Percentiles rank a stretch among this genome's conserved stretches.
Evolutionary conservation across 495 filamentous ascomycete species (phyloP).

Genomic region (Penicillium robsamsonii): DNA sequence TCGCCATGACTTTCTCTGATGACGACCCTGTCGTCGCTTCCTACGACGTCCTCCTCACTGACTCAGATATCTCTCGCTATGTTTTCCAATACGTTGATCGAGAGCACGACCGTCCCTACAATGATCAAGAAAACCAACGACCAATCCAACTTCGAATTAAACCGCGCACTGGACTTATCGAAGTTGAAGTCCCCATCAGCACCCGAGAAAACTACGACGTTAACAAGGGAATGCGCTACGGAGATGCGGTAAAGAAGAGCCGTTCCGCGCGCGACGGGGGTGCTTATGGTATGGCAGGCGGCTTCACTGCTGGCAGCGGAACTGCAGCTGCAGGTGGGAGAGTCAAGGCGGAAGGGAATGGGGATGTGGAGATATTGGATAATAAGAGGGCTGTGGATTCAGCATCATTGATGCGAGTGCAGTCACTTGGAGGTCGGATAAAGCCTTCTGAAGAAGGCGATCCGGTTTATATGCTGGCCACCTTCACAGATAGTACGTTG

Average conservation of each 20-base stretch:
- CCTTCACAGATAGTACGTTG: conserved; percentile 60
- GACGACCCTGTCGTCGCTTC: conserved; percentile 57
- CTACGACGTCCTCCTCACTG: conserved; percentile 62
- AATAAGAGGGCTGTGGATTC: conserved; percentile 39
- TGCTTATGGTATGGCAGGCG: conserved; percentile 57
- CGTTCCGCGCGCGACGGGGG: conserved; percentile 54
- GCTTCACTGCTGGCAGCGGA: conserved; percentile 48
- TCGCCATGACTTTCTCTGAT: conserved; percentile 28
- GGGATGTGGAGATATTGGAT: conserved; percentile 39
- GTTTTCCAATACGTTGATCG: conserved; percentile 70
- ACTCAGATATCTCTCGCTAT: conserved; percentile 50
- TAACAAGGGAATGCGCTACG: conserved; percentile 62
- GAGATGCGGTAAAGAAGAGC: conserved; percentile 61
- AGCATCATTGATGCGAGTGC: conserved; percentile 31
- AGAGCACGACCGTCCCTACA: conserved; percentile 52
- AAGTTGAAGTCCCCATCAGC: conserved; percentile 70
- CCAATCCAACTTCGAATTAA: conserved; percentile 66
- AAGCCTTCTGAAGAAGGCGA: conserved; percentile 54
- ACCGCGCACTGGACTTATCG: conserved; percentile 63
- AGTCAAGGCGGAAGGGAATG: conserved; percentile 37
- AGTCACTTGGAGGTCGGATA: conserved; percentile 67
- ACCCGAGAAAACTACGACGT: conserved; percentile 61
- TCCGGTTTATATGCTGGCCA: conserved; percentile 70
- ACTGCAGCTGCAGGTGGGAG: conserved; percentile 23
- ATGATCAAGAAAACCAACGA: conserved; percentile 47